Conservation (phyloP, 2,329 filamentous ascomycete genomes). For the Zalaria sp. region DNA sequence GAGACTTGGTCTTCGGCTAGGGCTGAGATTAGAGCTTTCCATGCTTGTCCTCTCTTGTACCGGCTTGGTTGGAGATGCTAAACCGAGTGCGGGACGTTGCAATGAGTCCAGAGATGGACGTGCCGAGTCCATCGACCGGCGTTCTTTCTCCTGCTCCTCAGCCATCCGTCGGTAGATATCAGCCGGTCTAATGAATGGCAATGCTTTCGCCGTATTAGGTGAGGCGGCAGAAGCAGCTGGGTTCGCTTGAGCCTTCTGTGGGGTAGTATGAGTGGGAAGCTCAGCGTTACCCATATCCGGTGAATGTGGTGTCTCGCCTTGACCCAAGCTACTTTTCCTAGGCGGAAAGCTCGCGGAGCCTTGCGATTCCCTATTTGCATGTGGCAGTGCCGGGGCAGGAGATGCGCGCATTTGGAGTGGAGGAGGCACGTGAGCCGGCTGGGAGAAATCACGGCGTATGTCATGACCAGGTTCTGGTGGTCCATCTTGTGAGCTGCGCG, state of each 20-base stretch:
- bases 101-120: slow-evolving; percentile 42
- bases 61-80: not conserved
- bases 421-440: slow-evolving; percentile 34
- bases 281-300: slow-evolving; percentile 2
- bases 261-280: slow-evolving; percentile 4
- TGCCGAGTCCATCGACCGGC: slow-evolving; percentile 42
- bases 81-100: not conserved
- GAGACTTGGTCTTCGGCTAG: slow-evolving; percentile 5
- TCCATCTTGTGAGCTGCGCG: not conserved
- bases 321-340: slow-evolving; percentile 47
- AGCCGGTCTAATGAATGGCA: slow-evolving; percentile 56
- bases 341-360: slow-evolving; percentile 36
- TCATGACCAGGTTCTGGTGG: not conserved
- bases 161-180: slow-evolving; percentile 64
- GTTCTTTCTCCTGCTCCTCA: slow-evolving; percentile 47
- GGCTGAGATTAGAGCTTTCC: not conserved
- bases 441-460: slow-evolving; percentile 34
- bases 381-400: slow-evolving; percentile 20
- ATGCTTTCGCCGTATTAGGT: slow-evolving; percentile 14
- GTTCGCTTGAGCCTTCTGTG: not conserved
- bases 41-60: slow-evolving; percentile 7
- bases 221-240: slow-evolving; percentile 4
- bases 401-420: slow-evolving; percentile 31
- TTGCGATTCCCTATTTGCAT: slow-evolving; percentile 11
- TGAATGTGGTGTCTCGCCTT: slow-evolving; percentile 13